Evolutionary conservation across 768 basidiomycete species (phyloP), one percentile per base, ranked within the genome.

Genomic region (Amanita polypyramis): DNA sequence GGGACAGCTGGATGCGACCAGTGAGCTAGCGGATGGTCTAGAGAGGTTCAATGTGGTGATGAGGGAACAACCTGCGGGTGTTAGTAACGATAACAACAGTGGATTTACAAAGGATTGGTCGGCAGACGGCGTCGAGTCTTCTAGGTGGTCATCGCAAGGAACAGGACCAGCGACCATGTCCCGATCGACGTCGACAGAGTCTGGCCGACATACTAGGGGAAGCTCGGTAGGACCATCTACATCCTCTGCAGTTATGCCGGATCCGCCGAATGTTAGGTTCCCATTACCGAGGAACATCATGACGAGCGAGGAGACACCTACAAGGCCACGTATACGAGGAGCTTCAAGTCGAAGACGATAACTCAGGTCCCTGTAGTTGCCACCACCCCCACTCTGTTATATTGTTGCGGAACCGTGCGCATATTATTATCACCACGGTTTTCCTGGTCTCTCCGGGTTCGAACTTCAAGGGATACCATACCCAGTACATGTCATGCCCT

Each of bases 241-340:
- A 27, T 30, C 44, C 19, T 45, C 43, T 4, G 6, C 20, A 10
- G 19, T 25, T n/a, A 37, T 35, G 12, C 43, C 53, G 27, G 58
- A 54, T 12, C 58, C 62, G 45, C 45, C 59, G 41, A 56, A 60
- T 2, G 62, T 65, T 35, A 57, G 63, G 45, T 45, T 43, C 21
- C 33, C 41, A 19, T 38, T 50, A 36, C 67, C 69, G 37, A 61
- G 65, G 34, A 55, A 55, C 23, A 52, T 67, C 47, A 63, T 64
- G 30, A 49, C 56, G 17, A 62, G 58, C 46, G 62, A 64, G 30
- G 79, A 82, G 56, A 80, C 79, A 1, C 80, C 81, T 32, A 81
- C 81, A 19, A 68, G 79, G 47, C 78, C 80, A 15, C 73, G 80
- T 48, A 65, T 70, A 60, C 72, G 75, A 54, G 64, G 63, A 35